Percentiles rank a stretch among this genome's conserved stretches.
Evolutionary conservation across 441 rosid species (phyloP).

Genomic region (Erodium chrysanthum): DNA sequence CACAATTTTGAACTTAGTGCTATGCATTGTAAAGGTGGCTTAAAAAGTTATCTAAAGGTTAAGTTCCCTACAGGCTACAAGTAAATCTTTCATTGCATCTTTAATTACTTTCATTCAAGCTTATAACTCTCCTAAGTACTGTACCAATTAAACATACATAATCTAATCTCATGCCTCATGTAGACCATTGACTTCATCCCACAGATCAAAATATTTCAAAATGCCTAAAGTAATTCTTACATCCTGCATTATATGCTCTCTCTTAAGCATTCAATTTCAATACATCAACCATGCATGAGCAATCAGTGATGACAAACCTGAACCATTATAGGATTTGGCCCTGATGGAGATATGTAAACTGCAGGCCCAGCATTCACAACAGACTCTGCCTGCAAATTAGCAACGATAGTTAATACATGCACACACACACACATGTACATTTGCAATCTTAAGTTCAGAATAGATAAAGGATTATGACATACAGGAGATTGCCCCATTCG

Average conservation of each 20-base stretch:
- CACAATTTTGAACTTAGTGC: too few relatives aligned
- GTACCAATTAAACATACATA: background rate
- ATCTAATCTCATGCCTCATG: background rate
- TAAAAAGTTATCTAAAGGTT: background rate
- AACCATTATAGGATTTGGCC: slow-evolving; percentile 74
- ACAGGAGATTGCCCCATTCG: slow-evolving; percentile 83
- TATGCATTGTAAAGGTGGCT: background rate
- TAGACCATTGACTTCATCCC: slow-evolving; percentile 1
- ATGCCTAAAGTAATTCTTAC: background rate
- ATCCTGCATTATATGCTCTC: background rate
- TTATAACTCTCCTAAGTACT: background rate
- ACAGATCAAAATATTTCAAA: background rate
- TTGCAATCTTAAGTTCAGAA: slow-evolving; percentile 1
- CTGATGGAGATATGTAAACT: slow-evolving; percentile 60
- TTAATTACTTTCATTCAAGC: background rate
- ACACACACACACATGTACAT: background rate
- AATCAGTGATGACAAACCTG: slow-evolving; percentile 45
- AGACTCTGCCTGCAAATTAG: slow-evolving; percentile 47
- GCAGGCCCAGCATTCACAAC: slow-evolving; percentile 90
- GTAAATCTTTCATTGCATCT: background rate
- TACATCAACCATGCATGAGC: background rate
- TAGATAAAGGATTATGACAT: slow-evolving; percentile 15
- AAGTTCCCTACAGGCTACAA: background rate
- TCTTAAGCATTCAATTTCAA: background rate
- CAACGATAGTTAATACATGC: background rate